These are phyloP conservation scores for Trichoderma koningiopsis DNA, from an alignment of 2,329 filamentous ascomycete species.

Conservation along the genomic window DNA sequence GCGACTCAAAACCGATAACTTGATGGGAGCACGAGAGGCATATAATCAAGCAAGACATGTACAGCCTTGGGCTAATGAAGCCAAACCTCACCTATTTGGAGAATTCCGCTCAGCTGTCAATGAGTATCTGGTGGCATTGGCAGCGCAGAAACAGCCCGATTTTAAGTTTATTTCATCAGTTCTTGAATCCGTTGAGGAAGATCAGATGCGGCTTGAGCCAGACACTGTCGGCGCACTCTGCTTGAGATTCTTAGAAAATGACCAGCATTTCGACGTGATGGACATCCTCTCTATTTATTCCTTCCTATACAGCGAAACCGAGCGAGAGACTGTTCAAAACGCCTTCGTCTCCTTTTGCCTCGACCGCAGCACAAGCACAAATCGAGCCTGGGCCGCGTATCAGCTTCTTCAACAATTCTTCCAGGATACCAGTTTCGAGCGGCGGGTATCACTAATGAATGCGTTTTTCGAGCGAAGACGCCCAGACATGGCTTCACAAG, in stretches of 20 bases:
- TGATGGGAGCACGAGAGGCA: conserved; percentile 67
- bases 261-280: conserved; percentile 77
- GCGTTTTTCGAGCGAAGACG: conserved; percentile 77
- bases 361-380: conserved; percentile 62
- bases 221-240: conserved; percentile 75
- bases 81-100: conserved; percentile 46
- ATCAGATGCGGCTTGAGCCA: conserved; percentile 68
- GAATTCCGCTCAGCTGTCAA: conserved; percentile 69
- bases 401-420: conserved; percentile 67
- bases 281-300: conserved; percentile 79
- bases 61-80: conserved; percentile 44
- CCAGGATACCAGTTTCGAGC: conserved; percentile 63
- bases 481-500: conserved; percentile 79
- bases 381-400: conserved; percentile 66
- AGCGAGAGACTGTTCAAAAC: conserved; percentile 67
- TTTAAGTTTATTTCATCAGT: conserved; percentile 74
- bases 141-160: conserved; percentile 59
- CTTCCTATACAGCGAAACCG: conserved; percentile 67
- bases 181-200: conserved; percentile 71
- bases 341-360: conserved; percentile 69
- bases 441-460: conserved; percentile 75
- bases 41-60: conserved; percentile 53
- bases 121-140: conserved; percentile 70
- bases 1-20: conserved; percentile 70
- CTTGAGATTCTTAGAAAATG: conserved; percentile 70